A percentile compares a stretch with the other conserved stretches of the same genome.
These are phyloP conservation scores for Microglena sp. DNA, from an alignment of 139 green algal genomes.

Conservation along the genomic window DNA sequence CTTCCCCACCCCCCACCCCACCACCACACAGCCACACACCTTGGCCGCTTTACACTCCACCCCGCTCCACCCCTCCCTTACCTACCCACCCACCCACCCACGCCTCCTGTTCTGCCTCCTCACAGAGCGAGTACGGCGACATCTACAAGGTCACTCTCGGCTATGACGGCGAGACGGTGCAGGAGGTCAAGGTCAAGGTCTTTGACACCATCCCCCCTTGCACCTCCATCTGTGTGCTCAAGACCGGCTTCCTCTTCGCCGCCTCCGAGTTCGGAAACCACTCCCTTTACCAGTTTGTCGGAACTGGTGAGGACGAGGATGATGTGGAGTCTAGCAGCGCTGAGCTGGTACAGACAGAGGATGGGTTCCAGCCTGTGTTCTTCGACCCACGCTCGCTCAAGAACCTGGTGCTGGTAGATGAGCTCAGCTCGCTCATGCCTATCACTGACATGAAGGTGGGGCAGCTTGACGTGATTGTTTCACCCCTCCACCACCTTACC, in stretches of 20 bases:
- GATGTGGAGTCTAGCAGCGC: conserved; percentile 68
- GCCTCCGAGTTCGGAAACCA: conserved; percentile 95
- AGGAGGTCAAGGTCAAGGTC: conserved; percentile 89
- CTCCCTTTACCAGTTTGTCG: conserved; percentile 93
- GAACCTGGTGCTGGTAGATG: conserved; percentile 88
- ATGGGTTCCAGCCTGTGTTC: conserved; percentile 83
- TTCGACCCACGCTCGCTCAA: conserved; percentile 80
- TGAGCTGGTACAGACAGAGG: conserved; percentile 68
- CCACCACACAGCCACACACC: too few species aligned
- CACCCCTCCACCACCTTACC: not conserved
- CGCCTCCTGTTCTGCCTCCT: not conserved
- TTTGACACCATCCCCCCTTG: conserved; percentile 92
- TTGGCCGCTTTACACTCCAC: not conserved
- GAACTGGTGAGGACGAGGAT: conserved; percentile 88
- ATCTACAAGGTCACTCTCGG: conserved; percentile 90
- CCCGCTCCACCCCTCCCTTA: not conserved
- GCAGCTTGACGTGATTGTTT: conserved; percentile 12
- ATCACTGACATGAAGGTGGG: conserved; percentile 84
- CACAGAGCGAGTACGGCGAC: conserved; percentile 95
- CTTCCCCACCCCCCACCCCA: not conserved
- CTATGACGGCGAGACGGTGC: conserved; percentile 66
- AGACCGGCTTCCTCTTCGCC: conserved; percentile 94
- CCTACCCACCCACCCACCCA: not conserved
- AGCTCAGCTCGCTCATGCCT: conserved; percentile 75
- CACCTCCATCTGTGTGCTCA: conserved; percentile 79